Evolutionary conservation across 2,329 filamentous ascomycete genomes (phyloP), one percentile per base, ranked within the genome.

Genomic region (Cytospora chrysosperma): DNA sequence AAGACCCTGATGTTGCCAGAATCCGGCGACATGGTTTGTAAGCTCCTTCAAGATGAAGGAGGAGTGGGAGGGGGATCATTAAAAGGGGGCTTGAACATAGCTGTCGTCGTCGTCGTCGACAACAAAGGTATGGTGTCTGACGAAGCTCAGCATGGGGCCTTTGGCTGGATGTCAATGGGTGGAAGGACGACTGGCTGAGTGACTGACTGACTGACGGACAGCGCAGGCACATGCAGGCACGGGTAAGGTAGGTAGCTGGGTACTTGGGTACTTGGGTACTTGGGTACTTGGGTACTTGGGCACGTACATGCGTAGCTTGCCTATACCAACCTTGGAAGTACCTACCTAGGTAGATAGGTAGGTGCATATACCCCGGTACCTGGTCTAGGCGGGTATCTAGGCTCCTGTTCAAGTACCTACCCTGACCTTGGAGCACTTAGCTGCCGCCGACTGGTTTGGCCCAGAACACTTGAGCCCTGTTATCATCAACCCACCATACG

Each of bases 1-100:
- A 94, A 97, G 77, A 97, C 94, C 76, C 93, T 91, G 75, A 99
- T 92, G 81, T 96, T 94, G 78, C 79, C 81, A 66, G 75, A 71
- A 71, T 83, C 80, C 69, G 80, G 75, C 69, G 81, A 75, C 82
- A 85, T 85, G 73, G 69, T 77, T 34, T 73, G n/a, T n/a, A 64
- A 68, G 73, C 69, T 74, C 71, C 73, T 73, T 74, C 72, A 68
- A 60, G 61, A 67, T 51, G 71, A 72, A 74, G 72, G 71, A 72
- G 72, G 72, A 27, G 6, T 57, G 32, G 40, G 52, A 54, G 49
- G 60, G 56, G 55, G 26, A 47, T 66, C 66, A 66, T 66, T 52
- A n/a, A 61, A 67, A 28, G 49, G 37, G 52, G 43, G 56, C 43
- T n/a, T 62, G 34, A 53, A 54, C 65, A 62, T 67, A 47, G 65